Conservation (phyloP, 768 basidiomycete species). For the Dacryopinax spathularia region DNA sequence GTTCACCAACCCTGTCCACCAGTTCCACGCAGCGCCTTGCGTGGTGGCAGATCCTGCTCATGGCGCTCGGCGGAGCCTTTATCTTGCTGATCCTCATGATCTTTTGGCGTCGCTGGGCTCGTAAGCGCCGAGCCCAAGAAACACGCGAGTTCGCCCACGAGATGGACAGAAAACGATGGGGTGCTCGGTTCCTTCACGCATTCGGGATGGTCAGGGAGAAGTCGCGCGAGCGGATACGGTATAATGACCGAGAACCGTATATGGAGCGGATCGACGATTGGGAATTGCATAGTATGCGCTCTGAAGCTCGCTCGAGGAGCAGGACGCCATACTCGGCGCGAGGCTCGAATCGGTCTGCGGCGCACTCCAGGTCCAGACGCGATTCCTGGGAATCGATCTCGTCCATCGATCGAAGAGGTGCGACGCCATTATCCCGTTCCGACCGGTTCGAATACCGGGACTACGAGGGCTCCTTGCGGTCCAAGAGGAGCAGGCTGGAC, state of each 20-base stretch:
- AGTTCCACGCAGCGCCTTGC: slow-evolving; percentile 9
- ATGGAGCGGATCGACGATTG: not conserved
- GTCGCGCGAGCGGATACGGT: not conserved
- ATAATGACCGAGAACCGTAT: not conserved
- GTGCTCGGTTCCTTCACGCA: not conserved
- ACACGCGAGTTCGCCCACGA: slow-evolving; percentile 25
- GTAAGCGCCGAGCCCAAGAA: slow-evolving; percentile 49
- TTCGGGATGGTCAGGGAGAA: not conserved
- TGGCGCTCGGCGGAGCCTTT: slow-evolving; percentile 68
- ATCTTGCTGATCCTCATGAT: slow-evolving; percentile 53
- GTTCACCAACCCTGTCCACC: slow-evolving; percentile 38
- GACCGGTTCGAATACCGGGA: not conserved
- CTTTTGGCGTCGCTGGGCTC: slow-evolving; percentile 55
- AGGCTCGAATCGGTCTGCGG: not conserved
- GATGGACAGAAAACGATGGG: not conserved
- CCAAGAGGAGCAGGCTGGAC: not conserved
- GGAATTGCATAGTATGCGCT: not conserved
- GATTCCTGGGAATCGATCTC: not conserved
- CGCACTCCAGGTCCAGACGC: too few relatives aligned
- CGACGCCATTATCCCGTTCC: not conserved
- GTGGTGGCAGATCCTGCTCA: slow-evolving; percentile 80
- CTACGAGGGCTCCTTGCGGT: not conserved
- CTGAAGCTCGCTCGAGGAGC: not conserved
- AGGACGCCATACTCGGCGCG: not conserved
- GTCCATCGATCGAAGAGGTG: not conserved